Percentiles rank a stretch among this genome's conserved stretches.
phyloP scores from a whole-genome alignment of 202 grass and related monocot species.

The Zizania palustris region DNA sequence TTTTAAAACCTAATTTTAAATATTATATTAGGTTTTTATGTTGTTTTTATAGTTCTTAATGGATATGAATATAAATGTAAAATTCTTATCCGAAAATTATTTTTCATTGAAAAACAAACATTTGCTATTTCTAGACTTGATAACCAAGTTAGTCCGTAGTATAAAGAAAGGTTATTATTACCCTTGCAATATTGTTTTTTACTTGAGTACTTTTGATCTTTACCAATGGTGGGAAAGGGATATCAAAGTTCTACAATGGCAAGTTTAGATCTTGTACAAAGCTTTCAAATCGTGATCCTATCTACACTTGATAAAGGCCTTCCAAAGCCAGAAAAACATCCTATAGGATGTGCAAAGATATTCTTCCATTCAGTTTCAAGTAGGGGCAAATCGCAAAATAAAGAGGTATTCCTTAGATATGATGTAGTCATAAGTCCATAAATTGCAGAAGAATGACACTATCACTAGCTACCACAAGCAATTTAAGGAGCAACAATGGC shows the following conservation, averaged over 20 bases:
- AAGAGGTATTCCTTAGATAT: slow-evolving; percentile 45
- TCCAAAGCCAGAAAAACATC: slow-evolving; percentile 59
- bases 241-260: slow-evolving; percentile 76
- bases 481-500: slow-evolving; percentile 73
- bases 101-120: too few species aligned
- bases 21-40: too few species aligned
- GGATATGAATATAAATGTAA: too few species aligned
- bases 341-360: slow-evolving; percentile 72
- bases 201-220: slow-evolving; percentile 23
- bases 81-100: too few species aligned
- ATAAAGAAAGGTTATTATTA: too few species aligned
- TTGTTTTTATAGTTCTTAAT: too few species aligned
- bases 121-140: too few species aligned
- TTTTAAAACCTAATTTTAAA: too few species aligned
- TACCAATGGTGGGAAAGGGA: slow-evolving; percentile 53
- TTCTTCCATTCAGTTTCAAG: slow-evolving; percentile 73
- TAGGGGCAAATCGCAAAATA: slow-evolving; percentile 51
- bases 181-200: slow-evolving; percentile 3
- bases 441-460: slow-evolving; percentile 49
- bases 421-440: slow-evolving; percentile 37
- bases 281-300: slow-evolving; percentile 42
- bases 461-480: slow-evolving; percentile 37
- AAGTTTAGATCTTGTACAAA: slow-evolving; percentile 69
- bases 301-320: slow-evolving; percentile 50
- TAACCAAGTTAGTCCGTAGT: too few species aligned